Conservation (phyloP, 805 yeast genomes). For the Komagataella ulmi region DNA sequence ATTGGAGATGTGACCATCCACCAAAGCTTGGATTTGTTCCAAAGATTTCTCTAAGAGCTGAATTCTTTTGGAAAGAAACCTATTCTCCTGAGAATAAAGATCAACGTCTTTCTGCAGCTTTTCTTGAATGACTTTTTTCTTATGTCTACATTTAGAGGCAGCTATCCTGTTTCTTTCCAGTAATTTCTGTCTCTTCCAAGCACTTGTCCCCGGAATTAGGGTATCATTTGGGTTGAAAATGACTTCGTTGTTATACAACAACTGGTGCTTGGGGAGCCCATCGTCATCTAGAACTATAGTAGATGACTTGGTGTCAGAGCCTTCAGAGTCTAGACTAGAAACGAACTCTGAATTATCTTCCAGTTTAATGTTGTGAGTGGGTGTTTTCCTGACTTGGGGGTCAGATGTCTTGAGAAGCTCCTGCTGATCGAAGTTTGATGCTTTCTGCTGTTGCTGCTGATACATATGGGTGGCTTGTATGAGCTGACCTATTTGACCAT, state of each 20-base stretch:
- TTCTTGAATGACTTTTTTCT: constrained; percentile 72
- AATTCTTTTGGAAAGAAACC: constrained; percentile 10
- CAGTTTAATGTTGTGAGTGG: constrained; percentile 2
- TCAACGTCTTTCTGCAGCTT: constrained; percentile 50
- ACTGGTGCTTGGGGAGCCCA: constrained; percentile 31
- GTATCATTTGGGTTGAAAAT: constrained; percentile 40
- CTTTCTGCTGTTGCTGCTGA: constrained; percentile 3
- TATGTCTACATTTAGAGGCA: constrained; percentile 88
- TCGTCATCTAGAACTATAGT: constrained; percentile 14
- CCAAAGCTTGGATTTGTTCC: not conserved
- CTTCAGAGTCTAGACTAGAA: not conserved
- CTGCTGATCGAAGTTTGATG: constrained; percentile 1
- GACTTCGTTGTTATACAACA: constrained; percentile 42
- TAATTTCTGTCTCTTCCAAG: constrained; percentile 64
- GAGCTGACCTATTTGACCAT: constrained; percentile 76
- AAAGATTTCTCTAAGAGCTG: not conserved
- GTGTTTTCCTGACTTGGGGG: constrained; percentile 5
- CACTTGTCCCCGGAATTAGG: constrained; percentile 48
- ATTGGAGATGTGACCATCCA: constrained; percentile 8
- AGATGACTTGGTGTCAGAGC: constrained; percentile 1
- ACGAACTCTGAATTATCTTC: constrained; percentile 2
- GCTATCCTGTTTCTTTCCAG: constrained; percentile 90
- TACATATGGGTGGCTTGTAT: constrained; percentile 23
- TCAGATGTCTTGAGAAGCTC: constrained; percentile 3
- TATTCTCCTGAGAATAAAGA: constrained; percentile 30